Conservation (phyloP, 441 rosid genomes). For the Erysimum cheiri region DNA sequence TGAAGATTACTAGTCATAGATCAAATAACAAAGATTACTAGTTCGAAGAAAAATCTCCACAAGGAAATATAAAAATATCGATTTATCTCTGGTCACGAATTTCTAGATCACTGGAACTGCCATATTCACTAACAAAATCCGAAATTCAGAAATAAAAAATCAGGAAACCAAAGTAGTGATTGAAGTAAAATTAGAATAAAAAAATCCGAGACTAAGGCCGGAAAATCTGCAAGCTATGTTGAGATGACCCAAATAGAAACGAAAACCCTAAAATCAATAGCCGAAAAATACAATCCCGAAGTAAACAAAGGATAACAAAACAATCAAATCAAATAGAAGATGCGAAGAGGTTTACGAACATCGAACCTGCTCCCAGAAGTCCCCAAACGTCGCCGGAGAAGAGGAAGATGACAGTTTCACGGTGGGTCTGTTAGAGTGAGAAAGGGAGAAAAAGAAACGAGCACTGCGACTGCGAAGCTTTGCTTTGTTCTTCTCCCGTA, state of each 20-base stretch:
- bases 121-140: slow-evolving; percentile 35
- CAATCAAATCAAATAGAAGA: slow-evolving; percentile 9
- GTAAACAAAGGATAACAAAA: slow-evolving; percentile 12
- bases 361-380: slow-evolving; percentile 32
- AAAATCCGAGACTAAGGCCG: slow-evolving; percentile 66
- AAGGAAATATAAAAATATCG: slow-evolving; percentile 27
- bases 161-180: slow-evolving; percentile 45
- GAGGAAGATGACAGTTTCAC: slow-evolving; percentile 27
- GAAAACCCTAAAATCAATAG: slow-evolving; percentile 26
- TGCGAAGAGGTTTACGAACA: slow-evolving; percentile 22
- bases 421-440: slow-evolving; percentile 35
- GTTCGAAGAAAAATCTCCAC: background rate
- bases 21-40: slow-evolving; percentile 29
- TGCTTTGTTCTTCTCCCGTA: slow-evolving; percentile 38
- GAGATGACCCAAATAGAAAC: slow-evolving; percentile 29
- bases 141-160: background rate
- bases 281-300: background rate
- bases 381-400: slow-evolving; percentile 26
- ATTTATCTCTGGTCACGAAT: slow-evolving; percentile 45
- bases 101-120: slow-evolving; percentile 38
- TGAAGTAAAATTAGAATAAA: slow-evolving; percentile 38
- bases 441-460: slow-evolving; percentile 29
- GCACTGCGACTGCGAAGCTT: slow-evolving; percentile 37
- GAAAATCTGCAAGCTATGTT: slow-evolving; percentile 37
- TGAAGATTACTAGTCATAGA: slow-evolving; percentile 14